Conservation (phyloP, 2,329 filamentous ascomycete species). For the Phoma sp. region DNA sequence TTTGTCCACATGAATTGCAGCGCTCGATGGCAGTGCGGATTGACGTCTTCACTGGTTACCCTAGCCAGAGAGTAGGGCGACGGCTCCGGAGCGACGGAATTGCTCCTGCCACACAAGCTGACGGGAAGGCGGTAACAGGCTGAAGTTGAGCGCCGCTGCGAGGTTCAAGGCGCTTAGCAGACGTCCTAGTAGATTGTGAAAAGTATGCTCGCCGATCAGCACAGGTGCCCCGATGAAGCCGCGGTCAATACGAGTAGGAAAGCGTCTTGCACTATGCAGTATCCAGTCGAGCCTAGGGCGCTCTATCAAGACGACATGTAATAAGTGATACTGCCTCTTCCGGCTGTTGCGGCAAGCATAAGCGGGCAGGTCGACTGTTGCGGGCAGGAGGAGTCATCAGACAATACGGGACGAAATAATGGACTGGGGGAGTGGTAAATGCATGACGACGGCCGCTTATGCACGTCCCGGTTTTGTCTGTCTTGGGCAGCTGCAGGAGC, state of each 20-base stretch:
- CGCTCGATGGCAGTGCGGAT: constrained; percentile 14
- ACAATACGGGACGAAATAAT: constrained; percentile 16
- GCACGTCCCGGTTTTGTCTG: constrained; percentile 31
- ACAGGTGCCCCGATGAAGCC: constrained; percentile 21
- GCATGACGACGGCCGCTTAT: constrained; percentile 48
- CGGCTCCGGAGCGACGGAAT: constrained; percentile 33
- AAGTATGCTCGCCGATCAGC: constrained; percentile 35
- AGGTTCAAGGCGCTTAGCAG: constrained; percentile 19
- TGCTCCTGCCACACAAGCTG: constrained; percentile 20
- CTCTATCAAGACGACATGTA: constrained; percentile 31
- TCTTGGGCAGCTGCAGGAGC: constrained; percentile 29
- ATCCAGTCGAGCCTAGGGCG: constrained; percentile 12
- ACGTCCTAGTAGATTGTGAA: constrained; percentile 27
- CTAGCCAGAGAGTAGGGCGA: constrained; percentile 28
- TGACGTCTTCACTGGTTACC: constrained; percentile 24
- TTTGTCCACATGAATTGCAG: constrained; percentile 25
- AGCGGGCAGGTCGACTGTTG: constrained; percentile 20
- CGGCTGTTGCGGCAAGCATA: constrained; percentile 47
- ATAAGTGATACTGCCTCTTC: constrained; percentile 39
- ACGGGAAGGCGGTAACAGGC: constrained; percentile 6
- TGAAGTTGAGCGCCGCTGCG: constrained; percentile 8
- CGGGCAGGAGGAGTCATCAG: constrained; percentile 16
- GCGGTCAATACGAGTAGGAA: constrained; percentile 30
- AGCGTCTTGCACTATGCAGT: neutral
- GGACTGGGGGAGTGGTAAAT: constrained; percentile 29